Evolutionary conservation across 192 early-diverging fungal species (phyloP).

Genomic region (Diversispora epigaea): DNA sequence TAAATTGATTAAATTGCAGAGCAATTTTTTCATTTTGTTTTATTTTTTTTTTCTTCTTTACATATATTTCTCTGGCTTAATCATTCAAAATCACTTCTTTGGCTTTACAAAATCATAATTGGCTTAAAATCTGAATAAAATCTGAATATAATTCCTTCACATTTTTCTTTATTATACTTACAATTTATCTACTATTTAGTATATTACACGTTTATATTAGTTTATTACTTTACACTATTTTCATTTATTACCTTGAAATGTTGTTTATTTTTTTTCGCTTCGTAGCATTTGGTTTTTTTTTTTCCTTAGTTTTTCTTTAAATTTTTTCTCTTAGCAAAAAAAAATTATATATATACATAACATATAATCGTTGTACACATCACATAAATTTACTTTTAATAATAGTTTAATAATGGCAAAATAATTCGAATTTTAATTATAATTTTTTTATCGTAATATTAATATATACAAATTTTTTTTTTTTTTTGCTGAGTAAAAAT

Average conservation of each 20-base stretch:
- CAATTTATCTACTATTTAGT: neutral
- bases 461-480: no score
- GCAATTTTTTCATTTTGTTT: neutral
- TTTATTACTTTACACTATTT: no score
- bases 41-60: neutral
- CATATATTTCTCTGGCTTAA: slow-evolving; percentile 9
- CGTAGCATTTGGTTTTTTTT: neutral
- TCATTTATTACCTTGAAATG: neutral
- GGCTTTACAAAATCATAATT: neutral
- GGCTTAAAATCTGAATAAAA: slow-evolving; percentile 5
- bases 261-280: neutral
- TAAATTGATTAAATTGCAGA: neutral
- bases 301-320: neutral
- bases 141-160: slow-evolving; percentile 12
- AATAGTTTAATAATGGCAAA: no score
- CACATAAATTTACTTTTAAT: no score
- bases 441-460: no score
- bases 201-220: neutral
- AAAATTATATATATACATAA: neutral
- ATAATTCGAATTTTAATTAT: no score
- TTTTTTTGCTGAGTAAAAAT: no score
- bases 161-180: neutral
- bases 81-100: neutral
- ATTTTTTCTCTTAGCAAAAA: neutral
- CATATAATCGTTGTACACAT: no score